phyloP scores from a whole-genome alignment of 139 green algal genomes.

The Astrephomene gubernaculifera region DNA sequence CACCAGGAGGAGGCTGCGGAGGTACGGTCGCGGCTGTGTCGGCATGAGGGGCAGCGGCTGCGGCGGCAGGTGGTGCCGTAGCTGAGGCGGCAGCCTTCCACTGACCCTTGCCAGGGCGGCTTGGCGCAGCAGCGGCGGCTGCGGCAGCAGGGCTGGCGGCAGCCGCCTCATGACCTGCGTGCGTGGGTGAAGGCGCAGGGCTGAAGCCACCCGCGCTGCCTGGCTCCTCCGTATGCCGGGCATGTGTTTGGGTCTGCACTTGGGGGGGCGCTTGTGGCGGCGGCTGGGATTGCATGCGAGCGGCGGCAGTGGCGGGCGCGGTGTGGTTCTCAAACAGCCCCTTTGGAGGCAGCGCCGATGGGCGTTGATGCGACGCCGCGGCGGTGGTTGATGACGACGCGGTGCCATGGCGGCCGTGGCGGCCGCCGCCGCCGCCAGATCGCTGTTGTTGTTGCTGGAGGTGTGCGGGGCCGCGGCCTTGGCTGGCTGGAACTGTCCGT shows the following conservation, averaged over 20 bases:
- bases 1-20: too few relatives aligned
- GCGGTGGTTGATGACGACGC: background rate
- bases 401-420: background rate
- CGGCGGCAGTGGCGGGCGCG: background rate
- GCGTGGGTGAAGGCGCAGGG: background rate
- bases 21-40: too few relatives aligned
- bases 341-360: background rate
- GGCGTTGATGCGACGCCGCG: background rate
- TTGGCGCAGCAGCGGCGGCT: background rate
- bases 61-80: too few relatives aligned
- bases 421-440: background rate
- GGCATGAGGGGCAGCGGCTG: too few relatives aligned
- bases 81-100: too few relatives aligned
- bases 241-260: too few relatives aligned
- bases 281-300: too few relatives aligned
- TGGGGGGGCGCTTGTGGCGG: too few relatives aligned
- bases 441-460: too few relatives aligned
- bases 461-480: too few relatives aligned
- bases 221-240: background rate
- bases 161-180: background rate
- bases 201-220: background rate
- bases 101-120: too few relatives aligned
- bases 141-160: background rate
- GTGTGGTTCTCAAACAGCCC: background rate
- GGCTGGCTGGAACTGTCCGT: too few relatives aligned